A percentile compares a stretch with the other conserved stretches of the same genome.
These are phyloP conservation scores for Staphylotrichum longicolle DNA, from an alignment of 495 filamentous ascomycete genomes.

Conservation along the genomic window DNA sequence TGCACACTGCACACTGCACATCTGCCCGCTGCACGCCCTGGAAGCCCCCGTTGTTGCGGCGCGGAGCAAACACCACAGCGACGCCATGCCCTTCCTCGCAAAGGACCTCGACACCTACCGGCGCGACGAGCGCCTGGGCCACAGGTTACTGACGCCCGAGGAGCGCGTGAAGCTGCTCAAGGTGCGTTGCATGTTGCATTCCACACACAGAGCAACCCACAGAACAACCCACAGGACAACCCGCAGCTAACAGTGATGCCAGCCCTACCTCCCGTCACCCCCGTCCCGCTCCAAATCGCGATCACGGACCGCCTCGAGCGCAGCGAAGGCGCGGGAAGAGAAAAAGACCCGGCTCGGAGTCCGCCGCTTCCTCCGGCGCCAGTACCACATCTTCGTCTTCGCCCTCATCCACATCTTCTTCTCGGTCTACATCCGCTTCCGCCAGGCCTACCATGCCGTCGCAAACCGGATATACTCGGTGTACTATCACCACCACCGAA, in stretches of 20 bases:
- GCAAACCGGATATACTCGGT: conserved; percentile 72
- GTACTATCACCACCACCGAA: conserved; percentile 88
- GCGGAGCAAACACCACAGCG: background rate
- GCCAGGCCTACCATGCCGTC: conserved; percentile 74
- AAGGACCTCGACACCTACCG: conserved; percentile 60
- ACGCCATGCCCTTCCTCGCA: conserved; percentile 52
- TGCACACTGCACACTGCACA: no score
- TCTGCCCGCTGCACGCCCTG: no score
- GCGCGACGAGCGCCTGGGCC: conserved; percentile 58
- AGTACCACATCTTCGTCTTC: conserved; percentile 68
- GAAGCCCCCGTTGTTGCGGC: no score
- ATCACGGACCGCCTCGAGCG: conserved; percentile 18
- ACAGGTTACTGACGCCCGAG: conserved; percentile 57
- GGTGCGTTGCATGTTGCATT: conserved; percentile 31
- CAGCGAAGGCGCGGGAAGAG: conserved; percentile 23
- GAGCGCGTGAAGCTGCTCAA: conserved; percentile 70
- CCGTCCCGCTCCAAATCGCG: conserved; percentile 37
- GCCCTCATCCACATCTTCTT: conserved; percentile 76
- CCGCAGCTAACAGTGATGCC: conserved; percentile 8
- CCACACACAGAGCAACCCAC: no score
- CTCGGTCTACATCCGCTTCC: conserved; percentile 77
- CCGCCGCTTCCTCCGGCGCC: conserved; percentile 63
- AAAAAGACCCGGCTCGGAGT: conserved; percentile 52
- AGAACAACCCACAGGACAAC: no score
- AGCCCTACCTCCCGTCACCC: conserved; percentile 71